Conservation (phyloP, 2,329 filamentous ascomycete species). For the Bipolaris cookei region DNA sequence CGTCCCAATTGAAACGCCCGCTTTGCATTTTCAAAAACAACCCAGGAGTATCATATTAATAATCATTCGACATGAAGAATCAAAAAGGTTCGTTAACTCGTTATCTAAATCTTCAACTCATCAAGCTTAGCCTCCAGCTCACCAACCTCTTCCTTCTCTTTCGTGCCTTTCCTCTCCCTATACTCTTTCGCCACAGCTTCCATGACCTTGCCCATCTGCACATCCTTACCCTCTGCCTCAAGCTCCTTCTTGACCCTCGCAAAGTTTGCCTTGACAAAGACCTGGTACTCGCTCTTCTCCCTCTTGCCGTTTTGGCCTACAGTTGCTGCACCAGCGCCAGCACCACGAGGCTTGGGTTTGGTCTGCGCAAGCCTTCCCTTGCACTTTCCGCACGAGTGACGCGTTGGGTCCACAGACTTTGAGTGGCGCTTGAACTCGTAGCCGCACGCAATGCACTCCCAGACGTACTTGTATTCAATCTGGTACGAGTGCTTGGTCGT, state of each 20-base stretch:
- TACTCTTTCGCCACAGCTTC: slow-evolving; percentile 69
- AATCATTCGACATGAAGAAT: background rate
- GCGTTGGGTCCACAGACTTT: slow-evolving; percentile 76
- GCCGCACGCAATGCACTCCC: slow-evolving; percentile 75
- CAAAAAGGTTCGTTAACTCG: background rate
- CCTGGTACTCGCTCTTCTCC: slow-evolving; percentile 60
- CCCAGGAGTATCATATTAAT: background rate
- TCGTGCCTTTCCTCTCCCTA: slow-evolving; percentile 54
- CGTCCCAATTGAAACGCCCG: too few species aligned
- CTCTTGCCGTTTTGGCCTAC: slow-evolving; percentile 24
- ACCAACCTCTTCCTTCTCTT: slow-evolving; percentile 11
- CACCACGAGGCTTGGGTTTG: slow-evolving; percentile 72
- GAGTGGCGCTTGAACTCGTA: slow-evolving; percentile 82
- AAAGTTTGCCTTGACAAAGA: slow-evolving; percentile 73
- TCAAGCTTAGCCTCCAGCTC: slow-evolving; percentile 32
- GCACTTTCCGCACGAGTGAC: slow-evolving; percentile 80
- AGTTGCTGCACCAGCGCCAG: background rate
- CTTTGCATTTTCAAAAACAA: background rate
- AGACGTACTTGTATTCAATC: slow-evolving; percentile 92
- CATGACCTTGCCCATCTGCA: slow-evolving; percentile 68
- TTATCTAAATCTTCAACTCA: slow-evolving; percentile 29
- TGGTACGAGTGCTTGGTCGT: slow-evolving; percentile 90
- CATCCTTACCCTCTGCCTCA: slow-evolving; percentile 60
- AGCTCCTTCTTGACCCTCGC: slow-evolving; percentile 50
- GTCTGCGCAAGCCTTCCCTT: slow-evolving; percentile 73